These are phyloP conservation scores for Helichrysum umbraculigerum DNA, from an alignment of 129 eudicot species.

Conservation along the genomic window DNA sequence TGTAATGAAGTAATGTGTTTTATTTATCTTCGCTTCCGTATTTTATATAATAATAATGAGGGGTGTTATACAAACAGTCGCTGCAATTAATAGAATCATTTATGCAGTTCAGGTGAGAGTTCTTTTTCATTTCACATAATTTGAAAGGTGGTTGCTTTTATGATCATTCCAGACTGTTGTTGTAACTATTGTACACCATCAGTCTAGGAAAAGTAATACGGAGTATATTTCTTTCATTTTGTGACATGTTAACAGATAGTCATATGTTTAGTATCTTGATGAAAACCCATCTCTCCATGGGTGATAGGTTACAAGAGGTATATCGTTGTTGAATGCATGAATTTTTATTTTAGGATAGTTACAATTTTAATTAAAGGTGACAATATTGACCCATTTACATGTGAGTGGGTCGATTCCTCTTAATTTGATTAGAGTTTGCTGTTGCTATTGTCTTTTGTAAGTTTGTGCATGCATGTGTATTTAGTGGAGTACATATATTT, in stretches of 20 bases:
- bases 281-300: conserved; percentile 59
- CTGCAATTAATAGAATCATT: conserved; percentile 62
- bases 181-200: not conserved
- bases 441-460: too few relatives aligned
- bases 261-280: conserved; percentile 72
- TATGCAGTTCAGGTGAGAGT: conserved; percentile 72
- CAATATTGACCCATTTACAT: too few relatives aligned
- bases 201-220: not conserved
- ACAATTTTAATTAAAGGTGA: too few relatives aligned
- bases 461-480: too few relatives aligned
- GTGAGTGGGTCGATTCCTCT: too few relatives aligned
- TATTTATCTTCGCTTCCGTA: too few relatives aligned
- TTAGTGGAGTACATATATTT: too few relatives aligned
- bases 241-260: conserved; percentile 48
- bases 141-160: not conserved
- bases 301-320: conserved; percentile 21
- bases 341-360: too few relatives aligned
- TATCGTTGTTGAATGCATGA: too few relatives aligned
- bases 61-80: conserved; percentile 77
- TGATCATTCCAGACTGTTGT: not conserved
- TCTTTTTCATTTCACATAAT: conserved; percentile 6
- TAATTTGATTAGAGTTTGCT: too few relatives aligned
- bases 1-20: too few relatives aligned
- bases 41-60: too few relatives aligned
- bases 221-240: not conserved